Percentiles rank a stretch among this genome's conserved stretches.
These are phyloP conservation scores for Rosellinia necatrix DNA, from an alignment of 2,329 filamentous ascomycete genomes.

Conservation along the genomic window DNA sequence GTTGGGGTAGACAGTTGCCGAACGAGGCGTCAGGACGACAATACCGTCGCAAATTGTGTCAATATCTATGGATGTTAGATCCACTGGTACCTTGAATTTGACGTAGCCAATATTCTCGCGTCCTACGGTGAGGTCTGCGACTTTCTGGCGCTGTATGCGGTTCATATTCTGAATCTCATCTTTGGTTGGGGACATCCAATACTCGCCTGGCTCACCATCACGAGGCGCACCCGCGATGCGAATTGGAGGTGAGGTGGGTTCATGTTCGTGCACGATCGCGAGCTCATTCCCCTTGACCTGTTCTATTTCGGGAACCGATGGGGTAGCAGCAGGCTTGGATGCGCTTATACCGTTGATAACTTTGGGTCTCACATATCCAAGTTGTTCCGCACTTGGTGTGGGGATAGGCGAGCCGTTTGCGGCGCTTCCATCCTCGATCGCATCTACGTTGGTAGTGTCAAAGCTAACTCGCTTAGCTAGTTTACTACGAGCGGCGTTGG, in stretches of 20 bases:
- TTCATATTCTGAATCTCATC: constrained; percentile 80
- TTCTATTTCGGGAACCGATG: constrained; percentile 67
- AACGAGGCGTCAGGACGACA: constrained; percentile 75
- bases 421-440: constrained; percentile 48
- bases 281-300: constrained; percentile 76
- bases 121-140: constrained; percentile 79
- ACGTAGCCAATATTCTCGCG: constrained; percentile 81
- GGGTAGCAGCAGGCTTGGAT: constrained; percentile 44
- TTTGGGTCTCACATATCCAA: constrained; percentile 63
- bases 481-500: constrained; percentile 57
- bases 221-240: constrained; percentile 34
- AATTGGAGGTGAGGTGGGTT: constrained; percentile 45
- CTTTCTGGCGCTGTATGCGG: constrained; percentile 74
- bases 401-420: constrained; percentile 50
- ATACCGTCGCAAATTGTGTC: constrained; percentile 80
- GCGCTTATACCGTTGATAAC: constrained; percentile 49
- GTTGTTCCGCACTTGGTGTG: constrained; percentile 61
- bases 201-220: constrained; percentile 68
- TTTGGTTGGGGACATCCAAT: constrained; percentile 82
- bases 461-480: constrained; percentile 91
- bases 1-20: constrained; percentile 85
- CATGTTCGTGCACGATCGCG: constrained; percentile 77
- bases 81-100: constrained; percentile 79
- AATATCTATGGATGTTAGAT: constrained; percentile 77
- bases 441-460: constrained; percentile 66